phyloP scores from a whole-genome alignment of 1,284 basidiomycete genomes.

The Acaromyces ingoldii region DNA sequence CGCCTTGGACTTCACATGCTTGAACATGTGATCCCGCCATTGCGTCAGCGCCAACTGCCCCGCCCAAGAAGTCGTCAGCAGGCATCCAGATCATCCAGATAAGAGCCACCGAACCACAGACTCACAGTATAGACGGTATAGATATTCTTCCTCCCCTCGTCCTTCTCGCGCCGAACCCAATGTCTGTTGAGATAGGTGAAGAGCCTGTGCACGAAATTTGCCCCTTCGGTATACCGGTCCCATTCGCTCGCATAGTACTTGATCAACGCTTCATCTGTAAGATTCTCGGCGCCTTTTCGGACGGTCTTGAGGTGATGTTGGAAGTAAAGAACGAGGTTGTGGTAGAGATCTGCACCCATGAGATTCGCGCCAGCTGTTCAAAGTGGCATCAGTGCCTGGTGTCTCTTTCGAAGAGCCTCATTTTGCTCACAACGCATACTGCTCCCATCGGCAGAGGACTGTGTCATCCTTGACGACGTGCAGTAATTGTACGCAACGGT shows the following conservation, averaged over 20 bases:
- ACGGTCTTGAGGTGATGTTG: constrained; percentile 58
- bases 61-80: neutral
- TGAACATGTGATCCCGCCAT: constrained; percentile 91
- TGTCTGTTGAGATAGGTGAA: constrained; percentile 97
- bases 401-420: neutral
- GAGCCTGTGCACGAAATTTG: constrained; percentile 74
- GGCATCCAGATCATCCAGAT: neutral
- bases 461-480: constrained; percentile 54
- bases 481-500: constrained; percentile 91
- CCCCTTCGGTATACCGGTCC: constrained; percentile 93
- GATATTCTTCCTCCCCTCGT: constrained; percentile 91
- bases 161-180: constrained; percentile 98
- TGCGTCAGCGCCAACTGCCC: constrained; percentile 82
- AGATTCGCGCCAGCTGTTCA: constrained; percentile 69
- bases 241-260: constrained; percentile 89
- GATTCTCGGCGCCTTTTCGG: constrained; percentile 63
- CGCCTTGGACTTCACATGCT: constrained; percentile 68
- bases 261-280: constrained; percentile 81
- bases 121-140: constrained; percentile 89
- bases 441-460: neutral
- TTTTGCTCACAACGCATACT: neutral
- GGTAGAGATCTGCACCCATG: constrained; percentile 91
- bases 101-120: neutral
- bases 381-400: neutral
- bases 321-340: constrained; percentile 80